Evolutionary conservation across 371 early-diverging fungal species (phyloP), one percentile per base, ranked within the genome.

Genomic region (Mortierella sp.): DNA sequence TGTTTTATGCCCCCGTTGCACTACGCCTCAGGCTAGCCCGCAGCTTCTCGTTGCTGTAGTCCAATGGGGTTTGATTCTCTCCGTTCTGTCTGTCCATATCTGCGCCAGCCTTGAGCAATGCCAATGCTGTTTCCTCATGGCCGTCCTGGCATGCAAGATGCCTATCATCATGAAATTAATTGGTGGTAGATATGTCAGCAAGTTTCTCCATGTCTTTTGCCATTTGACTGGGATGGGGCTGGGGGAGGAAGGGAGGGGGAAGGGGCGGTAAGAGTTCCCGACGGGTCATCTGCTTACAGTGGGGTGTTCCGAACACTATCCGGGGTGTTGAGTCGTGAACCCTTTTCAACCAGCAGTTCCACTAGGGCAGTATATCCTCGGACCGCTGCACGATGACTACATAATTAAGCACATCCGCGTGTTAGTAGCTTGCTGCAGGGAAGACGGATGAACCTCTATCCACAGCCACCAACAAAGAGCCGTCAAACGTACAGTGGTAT

Each of bases 131-230:
- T 51, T 85, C 86, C 2, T 85, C 86, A 39, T 84, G 87, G n/a
- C 82, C 83, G 50, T 87, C 89, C 50, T 88, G 87, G 52, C 87
- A 87, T 4, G 89, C 87, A 53, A 86, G 45, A 55, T 88, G 89
- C 48, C 74, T 73, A 67, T 24, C 22, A 40, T n/a, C 46, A 56
- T 49, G 13, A 6, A 37, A 37, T 37, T 37, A 13, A 37, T 13
- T 13, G 37, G 37, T 37, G 37, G n/a, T n/a, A n/a, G n/a, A n/a
- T n/a, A n/a, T n/a, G n/a, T n/a, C n/a, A n/a, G n/a, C n/a, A n/a
- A n/a, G n/a, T n/a, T n/a, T n/a, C n/a, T n/a, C n/a, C n/a, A n/a
- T n/a, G n/a, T n/a, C n/a, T n/a, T n/a, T n/a, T n/a, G n/a, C n/a
- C n/a, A n/a, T n/a, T n/a, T n/a, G n/a, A n/a, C n/a, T n/a, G n/a